Base-by-base conservation (phyloP, 306 rosid species). In the Trifolium pratense region DNA sequence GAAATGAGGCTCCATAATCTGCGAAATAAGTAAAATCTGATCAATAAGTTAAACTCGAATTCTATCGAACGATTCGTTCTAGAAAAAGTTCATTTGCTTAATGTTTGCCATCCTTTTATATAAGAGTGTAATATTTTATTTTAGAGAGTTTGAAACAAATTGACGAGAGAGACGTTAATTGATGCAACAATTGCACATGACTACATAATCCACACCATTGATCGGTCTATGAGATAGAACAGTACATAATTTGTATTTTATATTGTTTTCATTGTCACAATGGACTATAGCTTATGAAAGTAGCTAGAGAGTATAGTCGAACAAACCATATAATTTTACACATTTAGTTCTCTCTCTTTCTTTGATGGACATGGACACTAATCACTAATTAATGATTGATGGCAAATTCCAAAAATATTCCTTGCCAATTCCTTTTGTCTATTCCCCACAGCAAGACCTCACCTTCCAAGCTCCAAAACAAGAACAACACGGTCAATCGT, bases 371-470 rank as follows among this genome's bases (percentile, higher is more conserved):
- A 83, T 66, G 71, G 63, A 56, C 77, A 64, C 45, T 59, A 55
- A 68, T 64, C 75, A 82, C 74, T 70, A 70, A 66, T 79, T 48
- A 79, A 89, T 80, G 73, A 79, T 74, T 75, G 86, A 39, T 82
- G 71, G 66, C 82, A 79, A 71, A 73, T 83, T 78, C 84, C 80
- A 82, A 82, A 82, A 43, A 71, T 77, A 87, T 90, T 91, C 93
- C 90, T 75, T 81, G 77, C 70, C 73, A 46, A 55, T 75, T 89
- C 75, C 80, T 81, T 74, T 81, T 84, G 93, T 91, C 92, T 82
- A 76, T 76, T 84, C 71, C 78, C 15, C 70, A 65, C 72, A 82
- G n/a, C 79, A 82, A 71, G 60, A 82, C 78, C 74, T 59, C 70
- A 31, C 71, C 79, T 55, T 75, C 39, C 20, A 16, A 79, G 66